Evolutionary conservation across 83 land plant genomes (phyloP).

Genomic region (Picea mariana): DNA sequence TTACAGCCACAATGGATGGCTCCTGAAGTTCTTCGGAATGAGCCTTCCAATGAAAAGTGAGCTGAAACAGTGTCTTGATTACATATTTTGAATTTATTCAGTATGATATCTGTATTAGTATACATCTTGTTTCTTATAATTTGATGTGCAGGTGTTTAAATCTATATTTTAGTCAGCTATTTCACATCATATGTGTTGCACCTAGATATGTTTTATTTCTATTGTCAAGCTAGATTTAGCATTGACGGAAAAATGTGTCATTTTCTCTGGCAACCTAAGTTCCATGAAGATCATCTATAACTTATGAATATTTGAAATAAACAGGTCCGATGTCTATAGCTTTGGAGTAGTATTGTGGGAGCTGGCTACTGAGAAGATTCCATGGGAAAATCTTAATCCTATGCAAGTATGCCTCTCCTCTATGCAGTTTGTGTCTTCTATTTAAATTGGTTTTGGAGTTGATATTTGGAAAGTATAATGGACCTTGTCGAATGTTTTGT

Average conservation of each 20-base stretch:
- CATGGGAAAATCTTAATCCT: slow-evolving; percentile 78
- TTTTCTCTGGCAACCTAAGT: not conserved
- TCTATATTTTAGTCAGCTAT: not conserved
- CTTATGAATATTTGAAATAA: not conserved
- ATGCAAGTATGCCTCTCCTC: slow-evolving; percentile 54
- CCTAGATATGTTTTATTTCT: not conserved
- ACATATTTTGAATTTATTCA: not conserved
- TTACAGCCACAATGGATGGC: slow-evolving; percentile 93
- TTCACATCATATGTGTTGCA: not conserved
- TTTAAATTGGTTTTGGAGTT: not conserved
- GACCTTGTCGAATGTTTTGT: not conserved
- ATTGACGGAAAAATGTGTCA: too few species aligned
- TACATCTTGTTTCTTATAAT: not conserved
- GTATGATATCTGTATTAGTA: not conserved
- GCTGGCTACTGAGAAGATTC: slow-evolving; percentile 75
- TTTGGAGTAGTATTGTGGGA: slow-evolving; percentile 84
- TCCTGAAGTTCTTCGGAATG: slow-evolving; percentile 87
- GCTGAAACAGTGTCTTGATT: not conserved
- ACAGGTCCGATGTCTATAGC: slow-evolving; percentile 80
- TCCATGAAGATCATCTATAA: not conserved
- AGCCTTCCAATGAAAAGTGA: slow-evolving; percentile 81
- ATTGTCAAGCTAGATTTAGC: not conserved
- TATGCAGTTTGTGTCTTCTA: not conserved
- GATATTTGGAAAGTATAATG: not conserved
- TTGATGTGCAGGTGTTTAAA: not conserved